phyloP scores from a whole-genome alignment of 345 rosid genomes.

The Salix koriyanagi region DNA sequence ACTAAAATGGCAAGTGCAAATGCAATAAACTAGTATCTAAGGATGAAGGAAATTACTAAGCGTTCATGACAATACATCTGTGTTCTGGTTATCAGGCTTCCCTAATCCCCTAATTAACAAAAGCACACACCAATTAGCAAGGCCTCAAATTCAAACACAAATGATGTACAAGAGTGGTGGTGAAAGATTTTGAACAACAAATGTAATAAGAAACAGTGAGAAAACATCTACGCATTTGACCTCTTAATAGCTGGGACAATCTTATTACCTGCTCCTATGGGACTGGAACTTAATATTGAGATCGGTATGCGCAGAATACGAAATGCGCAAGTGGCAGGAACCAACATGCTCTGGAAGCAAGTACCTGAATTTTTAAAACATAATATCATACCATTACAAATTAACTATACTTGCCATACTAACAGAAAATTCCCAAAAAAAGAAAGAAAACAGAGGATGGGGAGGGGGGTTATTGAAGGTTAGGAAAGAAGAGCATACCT shows the following conservation, averaged over 20 bases:
- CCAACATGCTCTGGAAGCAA: conserved; percentile 82
- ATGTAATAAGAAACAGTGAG: conserved; percentile 8
- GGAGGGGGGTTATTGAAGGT: not conserved
- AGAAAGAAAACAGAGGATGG: not conserved
- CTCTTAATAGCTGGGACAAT: not conserved
- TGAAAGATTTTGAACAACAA: conserved; percentile 7
- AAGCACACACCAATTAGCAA: conserved; percentile 40
- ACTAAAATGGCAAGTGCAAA: conserved; percentile 14
- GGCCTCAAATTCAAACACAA: conserved; percentile 15
- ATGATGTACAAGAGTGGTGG: not conserved
- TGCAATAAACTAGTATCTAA: conserved; percentile 23
- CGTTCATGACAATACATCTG: conserved; percentile 41
- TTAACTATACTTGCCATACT: not conserved
- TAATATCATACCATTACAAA: not conserved
- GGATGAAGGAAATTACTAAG: conserved; percentile 52
- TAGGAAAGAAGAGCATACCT: conserved; percentile 37
- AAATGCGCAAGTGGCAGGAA: conserved; percentile 70
- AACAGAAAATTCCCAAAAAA: not conserved
- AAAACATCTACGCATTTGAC: not conserved
- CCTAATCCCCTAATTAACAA: conserved; percentile 55
- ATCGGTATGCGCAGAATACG: conserved; percentile 96
- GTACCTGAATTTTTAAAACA: conserved; percentile 46
- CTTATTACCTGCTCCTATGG: conserved; percentile 84
- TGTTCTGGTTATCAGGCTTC: conserved; percentile 46
- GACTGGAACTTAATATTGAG: conserved; percentile 97